These are phyloP conservation scores for Talaromyces sp. DNA, from an alignment of 2,329 filamentous ascomycete species.

Conservation along the genomic window DNA sequence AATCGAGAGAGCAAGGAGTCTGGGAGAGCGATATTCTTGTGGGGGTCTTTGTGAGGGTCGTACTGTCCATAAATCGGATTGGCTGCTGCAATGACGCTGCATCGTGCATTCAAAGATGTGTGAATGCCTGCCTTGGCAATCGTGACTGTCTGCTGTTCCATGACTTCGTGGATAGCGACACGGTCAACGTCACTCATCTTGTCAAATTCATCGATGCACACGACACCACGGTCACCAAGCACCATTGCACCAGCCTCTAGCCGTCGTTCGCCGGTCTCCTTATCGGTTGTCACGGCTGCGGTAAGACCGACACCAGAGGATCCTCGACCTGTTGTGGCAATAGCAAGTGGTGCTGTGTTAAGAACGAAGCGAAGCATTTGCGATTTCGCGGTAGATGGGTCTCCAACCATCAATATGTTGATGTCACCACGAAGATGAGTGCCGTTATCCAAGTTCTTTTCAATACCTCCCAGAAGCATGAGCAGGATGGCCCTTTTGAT, in stretches of 20 bases:
- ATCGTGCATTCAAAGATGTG: constrained; percentile 92
- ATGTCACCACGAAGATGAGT: constrained; percentile 98
- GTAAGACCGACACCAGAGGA: constrained; percentile 97
- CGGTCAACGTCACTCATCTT: constrained; percentile 99
- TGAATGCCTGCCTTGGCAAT: constrained; percentile 99
- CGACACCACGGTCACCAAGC: constrained; percentile 89
- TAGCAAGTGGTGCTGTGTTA: constrained; percentile 92
- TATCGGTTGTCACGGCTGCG: constrained; percentile 91
- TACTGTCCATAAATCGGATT: constrained; percentile 99
- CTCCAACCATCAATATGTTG: constrained; percentile 98
- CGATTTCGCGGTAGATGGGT: constrained; percentile 98
- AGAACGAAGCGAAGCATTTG: constrained; percentile 93
- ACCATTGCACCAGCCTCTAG: constrained; percentile 99
- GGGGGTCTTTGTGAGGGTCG: constrained; percentile 95
- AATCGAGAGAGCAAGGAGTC: constrained; percentile 97
- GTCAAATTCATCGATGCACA: constrained; percentile 99
- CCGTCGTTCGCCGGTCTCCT: constrained; percentile 91
- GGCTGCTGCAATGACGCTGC: constrained; percentile 91
- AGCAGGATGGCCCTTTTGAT: constrained; percentile 97
- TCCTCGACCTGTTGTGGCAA: constrained; percentile 92
- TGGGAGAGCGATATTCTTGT: constrained; percentile 95
- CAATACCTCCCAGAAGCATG: constrained; percentile 90
- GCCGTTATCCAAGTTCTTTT: constrained; percentile 97
- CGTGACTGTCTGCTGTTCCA: constrained; percentile 99
- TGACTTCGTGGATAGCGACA: constrained; percentile 99